Percentiles rank a stretch among this genome's conserved stretches.
Evolutionary conservation across 2,329 filamentous ascomycete species (phyloP).

Genomic region (Talaromyces sp.): DNA sequence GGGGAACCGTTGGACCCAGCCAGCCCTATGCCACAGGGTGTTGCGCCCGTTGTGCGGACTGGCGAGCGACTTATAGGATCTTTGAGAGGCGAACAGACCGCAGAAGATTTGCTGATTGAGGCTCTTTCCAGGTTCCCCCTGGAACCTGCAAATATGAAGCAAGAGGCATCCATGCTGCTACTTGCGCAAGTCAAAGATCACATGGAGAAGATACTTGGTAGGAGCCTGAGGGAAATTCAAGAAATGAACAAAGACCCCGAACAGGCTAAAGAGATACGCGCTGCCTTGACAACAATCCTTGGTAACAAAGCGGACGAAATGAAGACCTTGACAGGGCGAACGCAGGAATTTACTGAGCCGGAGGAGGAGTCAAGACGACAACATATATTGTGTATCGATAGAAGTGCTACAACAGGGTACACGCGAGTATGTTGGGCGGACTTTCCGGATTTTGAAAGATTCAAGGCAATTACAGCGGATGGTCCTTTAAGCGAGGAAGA

Average conservation of each 20-base stretch:
- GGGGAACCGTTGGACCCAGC: conserved; percentile 43
- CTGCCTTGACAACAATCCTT: conserved; percentile 44
- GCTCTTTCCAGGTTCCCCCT: conserved; percentile 46
- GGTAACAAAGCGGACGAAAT: conserved; percentile 47
- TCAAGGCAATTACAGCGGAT: conserved; percentile 39
- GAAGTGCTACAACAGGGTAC: conserved; percentile 41
- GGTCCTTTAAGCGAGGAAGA: conserved; percentile 47
- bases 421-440: conserved; percentile 45
- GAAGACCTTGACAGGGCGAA: conserved; percentile 43
- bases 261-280: conserved; percentile 46
- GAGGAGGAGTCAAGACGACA: conserved; percentile 41
- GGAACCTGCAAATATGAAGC: conserved; percentile 45
- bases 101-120: conserved; percentile 44
- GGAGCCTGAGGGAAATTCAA: conserved; percentile 45
- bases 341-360: conserved; percentile 38
- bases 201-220: conserved; percentile 48
- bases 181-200: conserved; percentile 51
- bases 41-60: conserved; percentile 44
- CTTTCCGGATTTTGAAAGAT: conserved; percentile 46
- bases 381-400: conserved; percentile 43
- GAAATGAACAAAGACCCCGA: conserved; percentile 48
- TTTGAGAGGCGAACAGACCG: conserved; percentile 44
- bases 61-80: conserved; percentile 45
- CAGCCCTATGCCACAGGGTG: conserved; percentile 36
- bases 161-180: conserved; percentile 49